Percentiles rank a stretch among this genome's conserved stretches.
phyloP scores from a whole-genome alignment of 805 yeast genomes.

The Starmera amethionina region DNA sequence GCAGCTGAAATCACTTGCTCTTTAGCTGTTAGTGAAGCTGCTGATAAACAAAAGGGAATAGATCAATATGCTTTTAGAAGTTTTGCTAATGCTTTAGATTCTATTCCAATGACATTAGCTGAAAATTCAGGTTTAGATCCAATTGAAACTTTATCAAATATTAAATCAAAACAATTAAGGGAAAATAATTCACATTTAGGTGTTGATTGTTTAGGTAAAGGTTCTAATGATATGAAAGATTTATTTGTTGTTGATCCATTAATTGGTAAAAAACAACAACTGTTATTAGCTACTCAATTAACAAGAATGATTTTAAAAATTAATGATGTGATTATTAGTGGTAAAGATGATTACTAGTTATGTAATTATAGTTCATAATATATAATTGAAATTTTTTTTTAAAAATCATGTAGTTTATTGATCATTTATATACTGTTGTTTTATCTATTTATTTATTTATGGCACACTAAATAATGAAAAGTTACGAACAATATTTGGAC shows the following conservation, averaged over 20 bases:
- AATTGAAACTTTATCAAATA: slow-evolving; percentile 75
- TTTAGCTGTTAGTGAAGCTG: slow-evolving; percentile 80
- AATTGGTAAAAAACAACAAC: slow-evolving; percentile 95
- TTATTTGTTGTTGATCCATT: slow-evolving; percentile 93
- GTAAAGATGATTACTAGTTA: slow-evolving; percentile 57
- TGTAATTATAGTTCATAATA: background rate
- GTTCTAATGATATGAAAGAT: slow-evolving; percentile 87
- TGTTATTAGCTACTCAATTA: slow-evolving; percentile 90
- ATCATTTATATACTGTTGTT: background rate
- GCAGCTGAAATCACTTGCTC: slow-evolving; percentile 96
- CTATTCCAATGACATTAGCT: slow-evolving; percentile 88
- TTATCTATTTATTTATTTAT: too few species aligned
- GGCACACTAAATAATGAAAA: slow-evolving; percentile 91
- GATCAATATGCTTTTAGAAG: slow-evolving; percentile 98
- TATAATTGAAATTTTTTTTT: background rate
- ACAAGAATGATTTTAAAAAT: slow-evolving; percentile 97
- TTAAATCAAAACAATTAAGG: slow-evolving; percentile 77
- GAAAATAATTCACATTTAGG: slow-evolving; percentile 69
- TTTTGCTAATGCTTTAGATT: slow-evolving; percentile 83
- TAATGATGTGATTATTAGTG: slow-evolving; percentile 89
- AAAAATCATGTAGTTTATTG: background rate
- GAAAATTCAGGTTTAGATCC: slow-evolving; percentile 96
- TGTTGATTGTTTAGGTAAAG: slow-evolving; percentile 87
- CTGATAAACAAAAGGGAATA: slow-evolving; percentile 88
- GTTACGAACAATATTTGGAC: slow-evolving; percentile 96